Conservation (phyloP, 169 alveolate species). For the Plasmodium billcollinsi region DNA sequence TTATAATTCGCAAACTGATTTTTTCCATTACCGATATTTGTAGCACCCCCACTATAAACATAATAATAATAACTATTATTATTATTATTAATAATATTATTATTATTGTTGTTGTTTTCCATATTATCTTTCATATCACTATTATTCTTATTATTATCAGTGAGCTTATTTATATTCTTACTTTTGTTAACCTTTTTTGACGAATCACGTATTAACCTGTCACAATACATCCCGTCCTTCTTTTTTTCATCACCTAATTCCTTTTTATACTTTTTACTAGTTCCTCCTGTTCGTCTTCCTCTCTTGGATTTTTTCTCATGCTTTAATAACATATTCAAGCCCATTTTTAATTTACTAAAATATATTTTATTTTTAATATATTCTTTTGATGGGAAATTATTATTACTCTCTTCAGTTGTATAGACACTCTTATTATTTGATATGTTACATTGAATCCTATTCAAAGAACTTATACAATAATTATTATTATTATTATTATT, state of each 20-base stretch:
- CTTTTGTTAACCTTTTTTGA: not conserved
- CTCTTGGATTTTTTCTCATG: conserved; percentile 56
- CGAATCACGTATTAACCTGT: too few relatives aligned
- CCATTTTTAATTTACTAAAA: conserved; percentile 38
- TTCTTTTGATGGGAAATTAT: conserved; percentile 9
- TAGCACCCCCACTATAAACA: conserved; percentile 5
- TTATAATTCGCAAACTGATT: not conserved
- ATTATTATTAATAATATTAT: not conserved
- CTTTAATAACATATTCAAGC: conserved; percentile 27
- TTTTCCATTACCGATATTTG: not conserved
- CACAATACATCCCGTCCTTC: not conserved
- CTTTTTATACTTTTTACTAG: not conserved
- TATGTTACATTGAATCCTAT: too few relatives aligned
- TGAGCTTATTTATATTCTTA: not conserved
- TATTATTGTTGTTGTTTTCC: not conserved
- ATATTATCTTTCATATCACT: not conserved
- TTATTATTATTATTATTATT: too few relatives aligned
- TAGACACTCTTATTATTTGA: not conserved
- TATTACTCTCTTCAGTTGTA: conserved; percentile 10
- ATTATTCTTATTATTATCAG: not conserved
- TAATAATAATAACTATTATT: not conserved
- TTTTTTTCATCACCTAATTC: not conserved
- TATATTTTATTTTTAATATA: conserved; percentile 35
- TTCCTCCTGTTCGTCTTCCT: not conserved
- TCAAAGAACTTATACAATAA: too few relatives aligned